Percentiles rank a stretch among this genome's conserved stretches.
These are phyloP conservation scores for Kwoniella sp. DNA, from an alignment of 768 basidiomycete genomes.

Conservation along the genomic window DNA sequence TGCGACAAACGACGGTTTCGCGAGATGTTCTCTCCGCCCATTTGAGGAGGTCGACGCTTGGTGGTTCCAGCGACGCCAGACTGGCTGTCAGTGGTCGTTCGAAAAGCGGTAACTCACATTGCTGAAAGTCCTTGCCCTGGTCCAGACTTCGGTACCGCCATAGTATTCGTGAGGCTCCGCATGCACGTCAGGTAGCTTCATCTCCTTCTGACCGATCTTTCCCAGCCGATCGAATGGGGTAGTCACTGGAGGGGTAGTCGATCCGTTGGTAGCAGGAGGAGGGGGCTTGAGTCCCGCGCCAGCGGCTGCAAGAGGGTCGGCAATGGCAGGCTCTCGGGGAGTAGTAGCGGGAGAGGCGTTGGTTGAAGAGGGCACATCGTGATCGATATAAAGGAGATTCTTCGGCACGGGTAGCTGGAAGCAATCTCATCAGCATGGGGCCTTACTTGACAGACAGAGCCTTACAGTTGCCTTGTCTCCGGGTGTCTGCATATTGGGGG, in stretches of 20 bases:
- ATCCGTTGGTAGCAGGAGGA: conserved; percentile 7
- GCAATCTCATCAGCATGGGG: no score
- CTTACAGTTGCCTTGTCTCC: conserved; percentile 14
- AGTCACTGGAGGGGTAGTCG: not conserved
- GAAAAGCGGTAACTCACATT: conserved; percentile 57
- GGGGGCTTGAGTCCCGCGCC: conserved; percentile 10
- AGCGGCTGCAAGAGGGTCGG: conserved; percentile 26
- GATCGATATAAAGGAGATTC: conserved; percentile 49
- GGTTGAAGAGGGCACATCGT: conserved; percentile 36
- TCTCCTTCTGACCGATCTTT: conserved; percentile 26
- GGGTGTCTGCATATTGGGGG: no score
- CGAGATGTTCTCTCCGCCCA: conserved; percentile 70
- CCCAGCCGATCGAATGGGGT: conserved; percentile 11
- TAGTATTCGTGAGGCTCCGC: conserved; percentile 78
- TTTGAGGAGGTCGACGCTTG: conserved; percentile 65
- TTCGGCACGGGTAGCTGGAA: conserved; percentile 44
- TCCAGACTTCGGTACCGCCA: conserved; percentile 69
- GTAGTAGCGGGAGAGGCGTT: conserved; percentile 28
- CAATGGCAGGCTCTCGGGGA: conserved; percentile 16
- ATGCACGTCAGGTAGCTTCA: conserved; percentile 52
- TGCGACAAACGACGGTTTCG: conserved; percentile 80
- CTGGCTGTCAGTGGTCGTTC: conserved; percentile 49
- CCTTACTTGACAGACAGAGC: no score
- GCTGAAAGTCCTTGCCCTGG: conserved; percentile 82
- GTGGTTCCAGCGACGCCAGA: conserved; percentile 69